Percentiles rank a stretch among this genome's conserved stretches.
Evolutionary conservation across 805 yeast species (phyloP).

Genomic region (Monosporozyma unispora): DNA sequence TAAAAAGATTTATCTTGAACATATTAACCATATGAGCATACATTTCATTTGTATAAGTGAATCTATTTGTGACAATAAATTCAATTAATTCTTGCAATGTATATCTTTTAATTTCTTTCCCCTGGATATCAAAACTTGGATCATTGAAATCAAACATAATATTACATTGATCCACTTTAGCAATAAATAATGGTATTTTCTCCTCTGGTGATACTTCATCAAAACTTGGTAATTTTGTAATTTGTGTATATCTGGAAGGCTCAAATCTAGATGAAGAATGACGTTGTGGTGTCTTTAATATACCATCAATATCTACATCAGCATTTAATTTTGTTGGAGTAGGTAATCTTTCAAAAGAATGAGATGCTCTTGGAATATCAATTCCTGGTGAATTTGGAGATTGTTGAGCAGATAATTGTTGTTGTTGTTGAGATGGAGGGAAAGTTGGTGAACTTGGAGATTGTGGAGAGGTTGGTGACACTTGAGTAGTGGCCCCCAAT

Average conservation of each 20-base stretch:
- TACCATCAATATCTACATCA: constrained; percentile 57
- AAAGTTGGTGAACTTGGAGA: constrained; percentile 1
- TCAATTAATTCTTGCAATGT: constrained; percentile 86
- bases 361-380: constrained; percentile 35
- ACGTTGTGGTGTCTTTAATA: constrained; percentile 78
- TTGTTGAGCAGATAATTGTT: neutral
- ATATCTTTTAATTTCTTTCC: constrained; percentile 82
- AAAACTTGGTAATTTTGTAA: constrained; percentile 71
- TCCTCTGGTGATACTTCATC: constrained; percentile 83
- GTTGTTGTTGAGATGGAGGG: constrained; percentile 7
- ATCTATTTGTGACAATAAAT: constrained; percentile 72
- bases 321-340: constrained; percentile 50
- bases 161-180: constrained; percentile 90
- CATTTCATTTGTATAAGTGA: constrained; percentile 84
- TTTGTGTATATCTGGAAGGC: constrained; percentile 56
- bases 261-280: constrained; percentile 90
- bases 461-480: constrained; percentile 13
- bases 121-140: constrained; percentile 83
- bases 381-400: constrained; percentile 21
- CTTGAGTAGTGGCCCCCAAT: constrained; percentile 18
- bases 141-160: constrained; percentile 90
- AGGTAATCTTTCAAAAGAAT: constrained; percentile 47
- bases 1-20: constrained; percentile 81
- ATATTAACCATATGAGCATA: constrained; percentile 79
- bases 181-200: constrained; percentile 61